Evolutionary conservation across 345 rosid genomes (phyloP).

Genomic region (Hibiscus syriacus): DNA sequence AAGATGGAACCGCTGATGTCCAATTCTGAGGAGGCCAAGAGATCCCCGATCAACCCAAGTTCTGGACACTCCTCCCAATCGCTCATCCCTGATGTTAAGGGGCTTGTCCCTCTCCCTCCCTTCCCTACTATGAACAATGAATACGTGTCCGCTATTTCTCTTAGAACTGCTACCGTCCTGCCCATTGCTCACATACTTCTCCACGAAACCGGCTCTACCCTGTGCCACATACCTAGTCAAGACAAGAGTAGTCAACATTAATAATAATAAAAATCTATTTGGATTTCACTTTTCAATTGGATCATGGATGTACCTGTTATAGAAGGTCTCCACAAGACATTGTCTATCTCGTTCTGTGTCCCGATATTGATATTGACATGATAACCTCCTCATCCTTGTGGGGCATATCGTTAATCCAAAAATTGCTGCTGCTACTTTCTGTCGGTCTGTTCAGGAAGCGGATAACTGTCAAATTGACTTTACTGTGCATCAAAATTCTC

Average conservation of each 20-base stretch:
- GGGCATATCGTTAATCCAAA: constrained; percentile 2
- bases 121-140: constrained; percentile 66
- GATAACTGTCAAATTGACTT: constrained; percentile 49
- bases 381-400: constrained; percentile 27
- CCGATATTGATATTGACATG: constrained; percentile 40
- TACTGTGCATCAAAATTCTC: constrained; percentile 40
- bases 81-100: constrained; percentile 53
- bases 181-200: constrained; percentile 43
- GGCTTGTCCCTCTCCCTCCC: constrained; percentile 34
- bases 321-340: constrained; percentile 48
- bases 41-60: constrained; percentile 59
- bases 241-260: neutral
- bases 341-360: constrained; percentile 35
- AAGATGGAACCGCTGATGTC: constrained; percentile 51
- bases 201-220: constrained; percentile 50
- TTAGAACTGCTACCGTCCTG: constrained; percentile 31
- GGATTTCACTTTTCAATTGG: neutral
- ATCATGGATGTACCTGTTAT: constrained; percentile 33
- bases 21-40: constrained; percentile 53
- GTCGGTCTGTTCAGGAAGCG: constrained; percentile 26
- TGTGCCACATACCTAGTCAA: constrained; percentile 43
- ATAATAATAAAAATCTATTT: neutral
- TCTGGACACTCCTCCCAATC: constrained; percentile 96
- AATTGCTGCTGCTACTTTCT: neutral
- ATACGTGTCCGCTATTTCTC: constrained; percentile 44